These are phyloP conservation scores for Tulasnella sp. DNA, from an alignment of 768 basidiomycete species.

Conservation along the genomic window DNA sequence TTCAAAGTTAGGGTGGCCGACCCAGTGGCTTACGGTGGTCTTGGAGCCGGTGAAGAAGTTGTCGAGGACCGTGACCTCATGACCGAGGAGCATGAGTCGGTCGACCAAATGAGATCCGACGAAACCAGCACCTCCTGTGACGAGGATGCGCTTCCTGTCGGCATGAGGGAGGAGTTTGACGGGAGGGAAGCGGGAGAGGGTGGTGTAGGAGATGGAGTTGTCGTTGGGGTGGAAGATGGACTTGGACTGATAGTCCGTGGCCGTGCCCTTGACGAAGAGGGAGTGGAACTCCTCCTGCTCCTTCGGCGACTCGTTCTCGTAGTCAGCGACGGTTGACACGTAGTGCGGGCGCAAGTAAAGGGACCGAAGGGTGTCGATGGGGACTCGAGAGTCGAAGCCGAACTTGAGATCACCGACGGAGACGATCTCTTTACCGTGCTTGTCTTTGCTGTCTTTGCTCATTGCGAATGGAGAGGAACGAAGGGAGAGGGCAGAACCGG, in stretches of 20 bases:
- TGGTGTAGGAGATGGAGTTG: slow-evolving; percentile 87
- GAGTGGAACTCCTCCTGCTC: slow-evolving; percentile 55
- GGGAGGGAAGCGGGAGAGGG: slow-evolving; percentile 88
- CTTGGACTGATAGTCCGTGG: slow-evolving; percentile 70
- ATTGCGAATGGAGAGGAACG: slow-evolving; percentile 33
- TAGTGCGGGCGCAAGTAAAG: slow-evolving; percentile 87
- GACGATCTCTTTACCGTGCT: slow-evolving; percentile 66
- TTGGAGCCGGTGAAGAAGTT: slow-evolving; percentile 99
- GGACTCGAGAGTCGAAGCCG: slow-evolving; percentile 86
- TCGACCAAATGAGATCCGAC: slow-evolving; percentile 98
- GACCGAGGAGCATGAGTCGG: slow-evolving; percentile 95
- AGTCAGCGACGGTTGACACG: slow-evolving; percentile 50
- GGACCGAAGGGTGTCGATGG: slow-evolving; percentile 78
- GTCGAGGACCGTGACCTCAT: slow-evolving; percentile 96
- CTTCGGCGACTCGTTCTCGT: slow-evolving; percentile 48
- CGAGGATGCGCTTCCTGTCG: slow-evolving; percentile 83
- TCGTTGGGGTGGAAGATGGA: slow-evolving; percentile 82
- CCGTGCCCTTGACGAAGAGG: slow-evolving; percentile 54
- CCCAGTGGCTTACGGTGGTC: slow-evolving; percentile 95
- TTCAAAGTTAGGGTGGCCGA: slow-evolving; percentile 99
- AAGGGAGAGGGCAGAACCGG: slow-evolving; percentile 30
- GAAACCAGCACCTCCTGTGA: slow-evolving; percentile 99
- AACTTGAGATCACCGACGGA: slow-evolving; percentile 84
- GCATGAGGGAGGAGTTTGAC: slow-evolving; percentile 82
- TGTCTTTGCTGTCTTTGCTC: slow-evolving; percentile 32